These are phyloP conservation scores for Alloascoidea africana DNA, from an alignment of 805 yeast species.

Conservation along the genomic window DNA sequence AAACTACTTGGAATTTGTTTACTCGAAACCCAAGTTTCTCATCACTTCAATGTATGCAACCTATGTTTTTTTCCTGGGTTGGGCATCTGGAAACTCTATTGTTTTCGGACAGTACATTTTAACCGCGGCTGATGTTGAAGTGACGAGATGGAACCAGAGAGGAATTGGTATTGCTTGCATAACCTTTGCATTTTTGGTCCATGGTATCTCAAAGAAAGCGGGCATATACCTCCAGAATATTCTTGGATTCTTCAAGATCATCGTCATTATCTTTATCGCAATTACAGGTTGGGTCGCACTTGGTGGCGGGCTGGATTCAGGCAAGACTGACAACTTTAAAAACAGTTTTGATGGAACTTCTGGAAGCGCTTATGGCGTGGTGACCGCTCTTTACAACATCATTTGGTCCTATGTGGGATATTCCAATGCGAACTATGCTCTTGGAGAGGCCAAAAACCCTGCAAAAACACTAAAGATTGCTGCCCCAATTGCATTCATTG, in stretches of 20 bases:
- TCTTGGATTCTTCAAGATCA: conserved; percentile 59
- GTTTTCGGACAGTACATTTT: conserved; percentile 69
- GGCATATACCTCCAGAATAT: conserved; percentile 54
- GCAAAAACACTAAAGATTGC: conserved; percentile 51
- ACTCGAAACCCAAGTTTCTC: conserved; percentile 50
- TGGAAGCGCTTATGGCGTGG: conserved; percentile 25
- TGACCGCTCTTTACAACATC: conserved; percentile 58
- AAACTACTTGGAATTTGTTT: conserved; percentile 62
- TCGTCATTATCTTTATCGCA: conserved; percentile 52
- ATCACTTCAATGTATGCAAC: conserved; percentile 54
- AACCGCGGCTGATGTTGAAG: conserved; percentile 54
- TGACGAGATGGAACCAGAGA: conserved; percentile 63
- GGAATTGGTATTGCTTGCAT: conserved; percentile 66
- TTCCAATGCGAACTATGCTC: conserved; percentile 70
- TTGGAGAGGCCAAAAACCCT: conserved; percentile 68
- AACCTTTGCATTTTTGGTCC: conserved; percentile 51
- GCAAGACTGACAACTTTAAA: conserved; percentile 42
- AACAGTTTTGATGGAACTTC: conserved; percentile 40
- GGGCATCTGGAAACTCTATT: conserved; percentile 77
- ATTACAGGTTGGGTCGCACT: conserved; percentile 77
- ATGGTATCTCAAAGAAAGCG: conserved; percentile 42
- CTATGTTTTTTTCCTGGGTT: conserved; percentile 61
- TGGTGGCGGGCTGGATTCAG: conserved; percentile 43
- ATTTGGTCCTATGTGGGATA: conserved; percentile 81
- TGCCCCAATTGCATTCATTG: conserved; percentile 57